Conservation (phyloP, 148 eudicot species). For the Vaccinium corymbosum region DNA sequence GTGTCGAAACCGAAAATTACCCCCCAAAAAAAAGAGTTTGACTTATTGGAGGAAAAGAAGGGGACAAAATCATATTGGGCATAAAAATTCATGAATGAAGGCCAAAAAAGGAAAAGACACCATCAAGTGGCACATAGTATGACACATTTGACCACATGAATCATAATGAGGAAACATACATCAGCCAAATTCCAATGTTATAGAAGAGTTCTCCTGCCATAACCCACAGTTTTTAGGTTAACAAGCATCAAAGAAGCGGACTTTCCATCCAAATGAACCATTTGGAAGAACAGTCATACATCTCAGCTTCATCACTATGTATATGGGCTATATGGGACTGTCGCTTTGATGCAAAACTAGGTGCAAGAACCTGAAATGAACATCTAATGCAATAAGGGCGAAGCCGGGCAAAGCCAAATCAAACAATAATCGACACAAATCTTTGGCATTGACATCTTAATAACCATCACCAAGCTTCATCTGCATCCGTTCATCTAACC, state of each 20-base stretch:
- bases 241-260: neutral
- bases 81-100: neutral
- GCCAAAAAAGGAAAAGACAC: neutral
- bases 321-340: neutral
- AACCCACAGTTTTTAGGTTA: neutral
- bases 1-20: no score
- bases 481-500: conserved; percentile 83
- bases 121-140: neutral
- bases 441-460: neutral
- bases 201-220: neutral
- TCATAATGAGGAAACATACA: neutral
- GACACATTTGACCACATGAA: neutral
- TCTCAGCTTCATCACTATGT: neutral
- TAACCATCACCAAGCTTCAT: neutral
- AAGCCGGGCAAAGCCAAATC: neutral
- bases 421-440: neutral
- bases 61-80: neutral
- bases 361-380: neutral
- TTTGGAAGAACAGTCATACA: neutral
- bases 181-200: neutral
- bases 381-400: neutral
- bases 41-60: neutral
- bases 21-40: neutral
- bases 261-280: neutral
- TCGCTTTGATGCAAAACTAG: neutral